Percentiles rank a stretch among this genome's conserved stretches.
phyloP scores from a whole-genome alignment of 2,329 filamentous ascomycete species.

The Dothideomycetes sp. region DNA sequence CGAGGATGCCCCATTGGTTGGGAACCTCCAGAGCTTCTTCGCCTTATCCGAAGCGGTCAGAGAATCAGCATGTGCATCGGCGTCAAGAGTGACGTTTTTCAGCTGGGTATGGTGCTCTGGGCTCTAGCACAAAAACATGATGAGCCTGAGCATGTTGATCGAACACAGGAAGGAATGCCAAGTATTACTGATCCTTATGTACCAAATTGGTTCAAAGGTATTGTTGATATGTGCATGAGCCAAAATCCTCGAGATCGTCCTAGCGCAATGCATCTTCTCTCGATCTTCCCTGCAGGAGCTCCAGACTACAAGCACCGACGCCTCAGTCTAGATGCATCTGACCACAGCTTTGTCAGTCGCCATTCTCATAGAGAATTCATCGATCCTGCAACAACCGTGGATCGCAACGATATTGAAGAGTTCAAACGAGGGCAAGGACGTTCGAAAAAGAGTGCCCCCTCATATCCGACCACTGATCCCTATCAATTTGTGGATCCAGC shows the following conservation, averaged over 20 bases:
- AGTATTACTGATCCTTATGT: slow-evolving; percentile 50
- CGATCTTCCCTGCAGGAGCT: slow-evolving; percentile 49
- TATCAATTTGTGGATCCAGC: slow-evolving; percentile 26
- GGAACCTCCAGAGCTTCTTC: slow-evolving; percentile 87
- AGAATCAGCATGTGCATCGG: slow-evolving; percentile 95
- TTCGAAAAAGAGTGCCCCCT: not conserved
- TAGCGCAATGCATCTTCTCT: slow-evolving; percentile 63
- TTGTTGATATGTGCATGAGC: slow-evolving; percentile 70
- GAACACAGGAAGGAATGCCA: slow-evolving; percentile 49
- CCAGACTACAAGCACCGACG: not conserved
- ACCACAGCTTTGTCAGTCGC: slow-evolving; percentile 28
- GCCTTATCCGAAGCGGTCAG: slow-evolving; percentile 78
- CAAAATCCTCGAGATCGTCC: slow-evolving; percentile 62
- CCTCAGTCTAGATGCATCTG: slow-evolving; percentile 17
- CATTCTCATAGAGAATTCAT: slow-evolving; percentile 40
- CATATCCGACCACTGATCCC: slow-evolving; percentile 18
- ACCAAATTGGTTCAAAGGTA: slow-evolving; percentile 67
- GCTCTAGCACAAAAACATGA: slow-evolving; percentile 79
- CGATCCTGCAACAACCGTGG: slow-evolving; percentile 36
- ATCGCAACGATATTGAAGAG: slow-evolving; percentile 34
- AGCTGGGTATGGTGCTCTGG: slow-evolving; percentile 96
- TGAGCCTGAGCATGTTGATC: slow-evolving; percentile 71
- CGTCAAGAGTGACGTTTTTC: slow-evolving; percentile 92
- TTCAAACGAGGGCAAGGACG: slow-evolving; percentile 19
- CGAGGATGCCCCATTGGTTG: slow-evolving; percentile 95